Evolutionary conservation across 768 basidiomycete genomes (phyloP).

Genomic region (Leucosporidium yakuticum): DNA sequence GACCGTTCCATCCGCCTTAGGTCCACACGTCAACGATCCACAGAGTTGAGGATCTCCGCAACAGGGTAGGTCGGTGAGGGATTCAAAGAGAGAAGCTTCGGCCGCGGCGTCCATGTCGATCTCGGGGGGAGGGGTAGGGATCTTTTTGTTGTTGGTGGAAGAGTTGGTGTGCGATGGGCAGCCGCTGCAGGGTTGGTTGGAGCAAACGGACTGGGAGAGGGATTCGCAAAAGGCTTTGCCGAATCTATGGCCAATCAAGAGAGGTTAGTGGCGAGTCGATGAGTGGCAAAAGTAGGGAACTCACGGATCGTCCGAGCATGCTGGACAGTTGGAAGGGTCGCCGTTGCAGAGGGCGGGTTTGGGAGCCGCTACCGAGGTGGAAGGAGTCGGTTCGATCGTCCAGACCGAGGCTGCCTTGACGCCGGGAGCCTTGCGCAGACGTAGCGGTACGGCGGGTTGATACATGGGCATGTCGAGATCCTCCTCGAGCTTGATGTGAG

Average conservation of each 20-base stretch:
- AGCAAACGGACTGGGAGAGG: conserved; percentile 56
- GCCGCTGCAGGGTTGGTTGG: conserved; percentile 52
- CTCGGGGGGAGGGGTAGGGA: conserved; percentile 17
- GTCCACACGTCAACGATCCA: conserved; percentile 27
- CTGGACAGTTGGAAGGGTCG: conserved; percentile 76
- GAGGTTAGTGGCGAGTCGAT: neutral
- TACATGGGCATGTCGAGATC: conserved; percentile 69
- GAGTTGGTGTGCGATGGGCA: conserved; percentile 48
- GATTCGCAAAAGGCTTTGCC: conserved; percentile 82
- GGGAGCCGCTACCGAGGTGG: conserved; percentile 42
- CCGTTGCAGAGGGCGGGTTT: conserved; percentile 58
- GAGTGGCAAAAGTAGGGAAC: neutral
- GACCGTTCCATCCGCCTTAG: conserved; percentile 33
- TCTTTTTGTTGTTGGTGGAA: conserved; percentile 3
- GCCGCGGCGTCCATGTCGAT: conserved; percentile 19
- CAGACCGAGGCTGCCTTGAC: conserved; percentile 41
- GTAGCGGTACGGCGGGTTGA: conserved; percentile 75
- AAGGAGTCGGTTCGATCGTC: conserved; percentile 40
- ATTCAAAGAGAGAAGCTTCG: conserved; percentile 13
- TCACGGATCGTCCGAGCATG: conserved; percentile 68
- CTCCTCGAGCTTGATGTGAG: conserved; percentile 44
- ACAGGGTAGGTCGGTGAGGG: conserved; percentile 31
- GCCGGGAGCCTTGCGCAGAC: conserved; percentile 49
- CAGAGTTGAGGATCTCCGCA: conserved; percentile 32
- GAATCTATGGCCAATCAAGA: conserved; percentile 45